Evolutionary conservation across 73 alveolate genomes (phyloP), one percentile per base, ranked within the genome.

Genomic region (Paramecium tetraurelia): DNA sequence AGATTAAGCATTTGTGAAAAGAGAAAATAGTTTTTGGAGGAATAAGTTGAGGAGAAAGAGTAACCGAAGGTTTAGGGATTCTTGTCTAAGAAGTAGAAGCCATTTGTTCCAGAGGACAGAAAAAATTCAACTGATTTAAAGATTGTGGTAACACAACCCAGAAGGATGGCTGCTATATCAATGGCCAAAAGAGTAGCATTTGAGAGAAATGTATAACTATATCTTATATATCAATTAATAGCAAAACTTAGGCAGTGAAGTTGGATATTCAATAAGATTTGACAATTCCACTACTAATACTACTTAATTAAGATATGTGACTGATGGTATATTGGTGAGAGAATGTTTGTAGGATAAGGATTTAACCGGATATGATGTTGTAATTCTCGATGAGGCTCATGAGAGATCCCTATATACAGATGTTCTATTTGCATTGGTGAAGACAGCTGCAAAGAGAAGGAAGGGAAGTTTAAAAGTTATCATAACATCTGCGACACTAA

Each of bases 141-240:
- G 84, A 92, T 95, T 2, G 98, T 98, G 57, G 94, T 98, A 33
- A 98, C 99, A 16, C 97, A 98, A 92, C 99, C 99, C 3, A 93
- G 99, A 93, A 96, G 99, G 92, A 98, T 98, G 38, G 99, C 99
- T 9, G 99, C 99, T 8, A 96, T 98, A 31, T 96, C 99, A 80
- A 86, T 98, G 92, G 97, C 99, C 11, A 95, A 93, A 69, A 96
- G 99, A 96, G 99, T 98, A n/a, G 96, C 99, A 14, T 94, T 96
- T 89, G 99, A 98, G 85, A 83, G 95, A 86, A 92, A 95, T 92
- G 90, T 96, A 93, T 93, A 7, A 92, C 71, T 14, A 53, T 53
- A 46, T 33, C 94, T 96, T 38, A 89, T 40, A 92, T 40, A 41
- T 92, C 20, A 84, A 85, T 89, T 11, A 86, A 92, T 33, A 86